Conservation (phyloP, 352 stramenopile species). For the Pythium biforme region DNA sequence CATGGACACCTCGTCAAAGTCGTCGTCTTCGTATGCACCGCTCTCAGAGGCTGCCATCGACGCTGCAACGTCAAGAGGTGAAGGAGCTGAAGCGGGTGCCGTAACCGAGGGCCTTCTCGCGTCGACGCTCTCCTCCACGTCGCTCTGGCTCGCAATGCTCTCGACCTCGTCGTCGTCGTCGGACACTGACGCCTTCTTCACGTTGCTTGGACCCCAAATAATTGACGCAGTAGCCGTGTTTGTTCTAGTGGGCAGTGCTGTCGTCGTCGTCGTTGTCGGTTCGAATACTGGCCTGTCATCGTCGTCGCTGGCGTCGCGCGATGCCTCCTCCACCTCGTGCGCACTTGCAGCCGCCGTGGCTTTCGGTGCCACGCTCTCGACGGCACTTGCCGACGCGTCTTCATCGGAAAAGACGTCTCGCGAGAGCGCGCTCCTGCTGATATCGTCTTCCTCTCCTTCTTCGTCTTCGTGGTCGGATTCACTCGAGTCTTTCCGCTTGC, state of each 20-base stretch:
- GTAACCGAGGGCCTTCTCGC: background rate
- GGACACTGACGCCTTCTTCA: slow-evolving; percentile 5
- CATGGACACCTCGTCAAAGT: slow-evolving; percentile 52
- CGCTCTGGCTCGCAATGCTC: slow-evolving; percentile 36
- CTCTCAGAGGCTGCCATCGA: slow-evolving; percentile 35
- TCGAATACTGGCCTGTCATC: background rate
- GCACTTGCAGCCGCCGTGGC: background rate
- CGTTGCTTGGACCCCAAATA: background rate
- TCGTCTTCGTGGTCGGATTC: no score
- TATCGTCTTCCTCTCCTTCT: slow-evolving; percentile 16
- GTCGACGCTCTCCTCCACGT: slow-evolving; percentile 25
- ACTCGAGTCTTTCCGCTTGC: slow-evolving; percentile 4
- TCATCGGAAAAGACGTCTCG: background rate
- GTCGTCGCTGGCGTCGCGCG: no score
- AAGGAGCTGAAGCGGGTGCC: background rate
- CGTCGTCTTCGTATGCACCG: slow-evolving; percentile 48
- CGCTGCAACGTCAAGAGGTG: no score
- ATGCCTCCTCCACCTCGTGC: background rate
- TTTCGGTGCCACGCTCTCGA: background rate
- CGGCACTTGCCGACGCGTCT: background rate
- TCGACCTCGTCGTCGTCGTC: slow-evolving; percentile 27
- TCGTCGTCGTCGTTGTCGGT: background rate
- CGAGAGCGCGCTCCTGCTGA: background rate
- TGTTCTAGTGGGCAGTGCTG: background rate
- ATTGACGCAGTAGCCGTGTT: no score